These are phyloP conservation scores for Arachnomyces sp. DNA, from an alignment of 2,329 filamentous ascomycete species.

Conservation along the genomic window DNA sequence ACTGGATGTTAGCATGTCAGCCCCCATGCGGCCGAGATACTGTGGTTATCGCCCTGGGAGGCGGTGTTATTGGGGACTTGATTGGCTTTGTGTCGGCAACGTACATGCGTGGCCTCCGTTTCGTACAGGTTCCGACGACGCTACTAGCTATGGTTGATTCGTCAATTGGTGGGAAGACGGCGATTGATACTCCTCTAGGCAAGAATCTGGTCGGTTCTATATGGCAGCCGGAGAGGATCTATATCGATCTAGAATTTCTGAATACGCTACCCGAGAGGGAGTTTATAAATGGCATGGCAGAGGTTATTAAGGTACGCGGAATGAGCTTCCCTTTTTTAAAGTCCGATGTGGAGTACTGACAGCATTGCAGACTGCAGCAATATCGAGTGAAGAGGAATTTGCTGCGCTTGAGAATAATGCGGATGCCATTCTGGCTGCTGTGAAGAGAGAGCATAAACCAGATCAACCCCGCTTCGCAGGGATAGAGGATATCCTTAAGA, in stretches of 20 bases:
- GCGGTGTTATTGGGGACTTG: conserved; percentile 96
- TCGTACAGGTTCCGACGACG: conserved; percentile 93
- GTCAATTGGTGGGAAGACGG: conserved; percentile 95
- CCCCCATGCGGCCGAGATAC: conserved; percentile 85
- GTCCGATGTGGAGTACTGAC: conserved; percentile 8
- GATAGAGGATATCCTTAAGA: conserved; percentile 64
- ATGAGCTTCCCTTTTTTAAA: background rate
- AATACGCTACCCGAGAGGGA: conserved; percentile 84
- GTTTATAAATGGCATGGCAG: conserved; percentile 98
- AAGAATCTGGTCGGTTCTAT: conserved; percentile 96
- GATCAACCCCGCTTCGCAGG: conserved; percentile 57
- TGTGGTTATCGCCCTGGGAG: conserved; percentile 87
- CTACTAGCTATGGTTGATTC: conserved; percentile 97
- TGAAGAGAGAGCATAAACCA: conserved; percentile 54
- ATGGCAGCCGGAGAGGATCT: conserved; percentile 91
- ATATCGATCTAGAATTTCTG: conserved; percentile 87
- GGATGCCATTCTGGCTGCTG: conserved; percentile 62
- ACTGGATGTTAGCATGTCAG: conserved; percentile 86
- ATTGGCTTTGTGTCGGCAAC: conserved; percentile 95
- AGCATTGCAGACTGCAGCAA: conserved; percentile 68
- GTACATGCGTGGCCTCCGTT: conserved; percentile 95
- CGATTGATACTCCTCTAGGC: conserved; percentile 89
- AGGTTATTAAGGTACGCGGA: conserved; percentile 68
- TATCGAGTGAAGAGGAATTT: conserved; percentile 88
- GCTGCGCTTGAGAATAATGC: conserved; percentile 75